Evolutionary conservation across 2,329 filamentous ascomycete genomes (phyloP), one percentile per base, ranked within the genome.

Genomic region (Whalleya microplaca): DNA sequence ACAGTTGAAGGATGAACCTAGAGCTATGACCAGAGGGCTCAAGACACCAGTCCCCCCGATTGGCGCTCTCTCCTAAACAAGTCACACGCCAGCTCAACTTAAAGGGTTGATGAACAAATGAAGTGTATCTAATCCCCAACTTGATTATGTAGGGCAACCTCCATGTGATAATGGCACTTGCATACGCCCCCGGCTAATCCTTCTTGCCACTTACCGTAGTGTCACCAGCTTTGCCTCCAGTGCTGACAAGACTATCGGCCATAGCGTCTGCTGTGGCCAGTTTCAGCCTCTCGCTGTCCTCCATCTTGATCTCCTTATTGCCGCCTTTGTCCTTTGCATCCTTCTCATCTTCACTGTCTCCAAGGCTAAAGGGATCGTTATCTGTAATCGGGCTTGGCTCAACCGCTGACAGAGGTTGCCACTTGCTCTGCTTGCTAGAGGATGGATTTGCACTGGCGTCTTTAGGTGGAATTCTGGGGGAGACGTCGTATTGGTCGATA

Each of bases 351-450:
- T 98, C 94, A 69, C 92, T 96, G 66, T 98, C 94, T 4, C 95
- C 95, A 14, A 99, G 82, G 69, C 92, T 97, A 76, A 99, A 99
- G 0, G 95, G 95, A 70, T 99, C 95, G 67, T 96, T 94, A 65
- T 98, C 92, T 18, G 84, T 82, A 59, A 96, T 89, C 14, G 94
- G 93, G 61, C 85, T 88, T 1, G 93, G 92, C 62, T 96, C 91
- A 14, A 97, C 86, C 0, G 88, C 83, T 12, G 93, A 92, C 66
- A 99, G 78, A 9, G 95, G 94, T 74, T 99, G 94, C 95, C 95
- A 99, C 78, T 99, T 99, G 83, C 93, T 97, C 45, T 84, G 76
- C 77, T 92, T 95, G 63, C 80, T 79, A n/a, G 78, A 72, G 21
- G 67, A 68, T 43, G 76, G 70, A 20, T 71, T 71, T 32, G 75